Percentiles rank a stretch among this genome's conserved stretches.
Conservation (phyloP, 2,329 filamentous ascomycete species). For the Ophiostoma quercus region DNA sequence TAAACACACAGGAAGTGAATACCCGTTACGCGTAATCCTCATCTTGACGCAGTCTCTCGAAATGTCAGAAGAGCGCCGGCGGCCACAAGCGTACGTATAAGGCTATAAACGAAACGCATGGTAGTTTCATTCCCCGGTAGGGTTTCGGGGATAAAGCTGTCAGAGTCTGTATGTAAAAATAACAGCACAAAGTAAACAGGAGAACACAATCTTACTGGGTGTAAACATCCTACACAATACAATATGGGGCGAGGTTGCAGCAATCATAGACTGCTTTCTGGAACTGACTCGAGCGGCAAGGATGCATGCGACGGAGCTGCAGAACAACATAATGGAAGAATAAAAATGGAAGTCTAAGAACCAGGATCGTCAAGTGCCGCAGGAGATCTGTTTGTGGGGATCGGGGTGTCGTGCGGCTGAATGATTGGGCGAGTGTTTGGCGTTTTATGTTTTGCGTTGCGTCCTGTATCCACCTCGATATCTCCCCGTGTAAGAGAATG, state of each 20-base stretch:
- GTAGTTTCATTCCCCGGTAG: constrained; percentile 11
- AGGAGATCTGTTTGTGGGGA: constrained; percentile 3
- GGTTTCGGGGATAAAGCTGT: background rate
- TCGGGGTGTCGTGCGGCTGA: background rate
- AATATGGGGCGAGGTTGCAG: background rate
- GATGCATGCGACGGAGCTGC: background rate
- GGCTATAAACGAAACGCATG: constrained; percentile 5
- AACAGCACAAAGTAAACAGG: background rate
- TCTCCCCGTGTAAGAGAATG: constrained; percentile 5
- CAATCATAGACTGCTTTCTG: background rate
- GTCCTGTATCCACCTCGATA: background rate
- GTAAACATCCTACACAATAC: background rate
- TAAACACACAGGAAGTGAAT: background rate
- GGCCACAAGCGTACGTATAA: background rate
- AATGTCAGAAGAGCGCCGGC: background rate
- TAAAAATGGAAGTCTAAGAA: background rate
- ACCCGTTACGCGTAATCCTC: background rate
- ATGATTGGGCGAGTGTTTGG: background rate
- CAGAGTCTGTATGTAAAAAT: background rate
- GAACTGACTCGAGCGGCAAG: background rate
- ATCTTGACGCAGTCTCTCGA: background rate
- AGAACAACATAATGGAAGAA: background rate
- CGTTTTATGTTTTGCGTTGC: background rate
- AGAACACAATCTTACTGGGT: background rate
- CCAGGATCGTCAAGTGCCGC: background rate